Base-by-base conservation (phyloP, 768 basidiomycete species). In the Boletus subparvulus region DNA sequence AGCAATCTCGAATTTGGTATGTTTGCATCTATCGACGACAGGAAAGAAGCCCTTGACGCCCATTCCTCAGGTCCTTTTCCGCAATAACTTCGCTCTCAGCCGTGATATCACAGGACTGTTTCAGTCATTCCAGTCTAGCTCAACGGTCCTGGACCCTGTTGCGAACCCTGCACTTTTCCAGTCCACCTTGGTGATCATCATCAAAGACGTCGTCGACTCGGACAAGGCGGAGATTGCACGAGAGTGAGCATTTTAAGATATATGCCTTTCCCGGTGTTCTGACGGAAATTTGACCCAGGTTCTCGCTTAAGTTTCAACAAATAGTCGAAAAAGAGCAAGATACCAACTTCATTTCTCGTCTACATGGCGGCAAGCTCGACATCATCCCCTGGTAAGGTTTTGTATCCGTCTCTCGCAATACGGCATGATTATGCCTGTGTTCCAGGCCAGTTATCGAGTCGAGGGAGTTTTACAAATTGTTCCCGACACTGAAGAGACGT, bases 151-250 rank as follows among this genome's bases (percentile, higher is more conserved):
- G 5, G 82, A 87, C 55, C 85, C 85, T 7, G 73, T 77, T 1
- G 71, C 78, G 0, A 86, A 86, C 63, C 84, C 83, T 0, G 74
- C 72, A 14, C 74, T 86, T 21, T 86, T 86, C 69, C 80, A 77
- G 54, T 85, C 83, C 0, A 82, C 77, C 0, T 73, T 86, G 13
- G 77, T 78, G 7, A 85, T 86, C 59, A 84, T 86, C 48, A 85
- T 86, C 65, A 87, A 86, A 80, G 85, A 86, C 47, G 85, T 87
- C 12, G 76, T 83, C 6, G 85, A 86, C 47, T 77, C 81, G 0
- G 85, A 86, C 62, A 83, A 78, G 62, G 66, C 65, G 0, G 85
- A 86, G 48, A 84, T 86, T 35, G 79, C 77, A 8, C 70, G 77
- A 63, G 84, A 86, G 84, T 85, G 60, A 61, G 81, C 37, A 21